Conservation (phyloP, 257 asterid genomes). For the Apocynum venetum region DNA sequence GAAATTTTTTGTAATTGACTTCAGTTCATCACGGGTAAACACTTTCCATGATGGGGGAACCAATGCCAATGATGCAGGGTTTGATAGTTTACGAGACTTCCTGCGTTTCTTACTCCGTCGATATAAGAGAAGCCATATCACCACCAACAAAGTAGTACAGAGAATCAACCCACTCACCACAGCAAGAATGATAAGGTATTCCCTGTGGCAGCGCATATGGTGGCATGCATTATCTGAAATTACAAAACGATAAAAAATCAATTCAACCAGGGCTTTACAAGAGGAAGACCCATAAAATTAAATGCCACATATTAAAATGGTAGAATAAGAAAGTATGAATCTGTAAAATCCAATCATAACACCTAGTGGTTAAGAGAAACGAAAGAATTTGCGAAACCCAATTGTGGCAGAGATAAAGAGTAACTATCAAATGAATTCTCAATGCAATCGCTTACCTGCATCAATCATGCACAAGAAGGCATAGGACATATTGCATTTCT, state of each 20-base stretch:
- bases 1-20: constrained; percentile 85
- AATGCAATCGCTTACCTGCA: constrained; percentile 40
- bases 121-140: constrained; percentile 82
- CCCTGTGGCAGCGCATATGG: constrained; percentile 84
- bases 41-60: constrained; percentile 93
- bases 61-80: constrained; percentile 75
- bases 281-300: background rate
- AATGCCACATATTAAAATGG: constrained; percentile 6
- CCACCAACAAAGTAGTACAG: constrained; percentile 71
- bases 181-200: constrained; percentile 77
- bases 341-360: constrained; percentile 3
- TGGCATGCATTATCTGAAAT: constrained; percentile 64
- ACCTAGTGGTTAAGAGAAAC: constrained; percentile 1
- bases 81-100: constrained; percentile 68
- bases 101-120: constrained; percentile 66
- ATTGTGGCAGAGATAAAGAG: constrained; percentile 1
- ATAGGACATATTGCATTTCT: constrained; percentile 58
- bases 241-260: constrained; percentile 4
- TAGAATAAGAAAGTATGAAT: constrained; percentile 6
- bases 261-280: background rate
- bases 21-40: constrained; percentile 79
- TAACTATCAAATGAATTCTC: background rate
- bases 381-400: background rate
- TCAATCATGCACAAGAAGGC: constrained; percentile 65
- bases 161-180: constrained; percentile 89